Conservation (phyloP, 768 basidiomycete species). For the Xerocomellus amylosporus region DNA sequence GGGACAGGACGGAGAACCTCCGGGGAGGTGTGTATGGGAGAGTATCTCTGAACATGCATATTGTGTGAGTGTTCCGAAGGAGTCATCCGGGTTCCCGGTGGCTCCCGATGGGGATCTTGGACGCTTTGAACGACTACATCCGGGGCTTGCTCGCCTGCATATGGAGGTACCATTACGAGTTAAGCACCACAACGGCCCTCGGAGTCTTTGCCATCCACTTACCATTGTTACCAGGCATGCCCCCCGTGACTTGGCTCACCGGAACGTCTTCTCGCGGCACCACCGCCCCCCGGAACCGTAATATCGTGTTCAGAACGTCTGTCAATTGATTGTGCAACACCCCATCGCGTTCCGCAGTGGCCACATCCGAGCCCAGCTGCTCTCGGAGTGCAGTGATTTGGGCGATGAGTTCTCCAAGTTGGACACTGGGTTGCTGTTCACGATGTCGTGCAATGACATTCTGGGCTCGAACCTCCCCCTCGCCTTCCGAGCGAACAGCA, state of each 20-base stretch:
- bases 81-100: neutral
- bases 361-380: neutral
- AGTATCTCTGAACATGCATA: neutral
- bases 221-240: neutral
- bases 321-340: neutral
- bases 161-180: too few relatives aligned
- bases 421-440: neutral
- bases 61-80: neutral
- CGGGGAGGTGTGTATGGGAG: neutral
- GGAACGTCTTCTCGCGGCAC: neutral
- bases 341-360: neutral
- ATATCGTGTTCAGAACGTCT: neutral
- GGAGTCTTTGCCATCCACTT: neutral
- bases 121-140: neutral
- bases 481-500: neutral
- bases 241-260: neutral
- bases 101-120: neutral
- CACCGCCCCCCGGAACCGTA: neutral
- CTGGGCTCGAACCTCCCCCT: neutral
- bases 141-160: neutral
- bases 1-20: neutral
- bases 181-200: neutral
- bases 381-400: neutral
- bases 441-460: neutral
- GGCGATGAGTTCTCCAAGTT: neutral